These are phyloP conservation scores for Otatea glauca DNA, from an alignment of 176 grass and related monocot species.

Conservation along the genomic window DNA sequence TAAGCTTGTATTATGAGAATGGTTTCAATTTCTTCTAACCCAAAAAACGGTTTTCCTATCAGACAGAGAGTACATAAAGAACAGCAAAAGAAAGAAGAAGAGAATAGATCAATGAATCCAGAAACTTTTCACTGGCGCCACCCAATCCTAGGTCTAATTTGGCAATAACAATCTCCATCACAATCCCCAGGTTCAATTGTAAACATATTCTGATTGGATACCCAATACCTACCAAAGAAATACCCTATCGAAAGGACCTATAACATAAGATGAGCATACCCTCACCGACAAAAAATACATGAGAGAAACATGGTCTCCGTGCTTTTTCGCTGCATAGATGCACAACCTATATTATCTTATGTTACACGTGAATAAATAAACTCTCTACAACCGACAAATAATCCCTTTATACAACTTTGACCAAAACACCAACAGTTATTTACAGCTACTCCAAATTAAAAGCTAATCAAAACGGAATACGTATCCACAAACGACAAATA, in stretches of 20 bases:
- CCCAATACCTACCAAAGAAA: background rate
- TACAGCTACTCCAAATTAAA: background rate
- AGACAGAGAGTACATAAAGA: slow-evolving; percentile 5
- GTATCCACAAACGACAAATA: background rate
- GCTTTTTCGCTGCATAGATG: background rate
- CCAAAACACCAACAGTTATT: background rate
- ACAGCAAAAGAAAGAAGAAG: background rate
- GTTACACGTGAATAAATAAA: background rate
- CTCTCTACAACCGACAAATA: background rate
- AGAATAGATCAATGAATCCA: slow-evolving; percentile 17
- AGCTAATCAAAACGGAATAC: background rate
- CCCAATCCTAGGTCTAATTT: slow-evolving; percentile 1
- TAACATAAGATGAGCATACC: background rate
- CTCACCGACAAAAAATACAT: background rate
- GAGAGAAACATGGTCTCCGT: background rate
- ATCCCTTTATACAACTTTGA: background rate
- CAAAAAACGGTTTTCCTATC: background rate
- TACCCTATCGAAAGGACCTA: background rate
- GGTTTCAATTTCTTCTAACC: background rate
- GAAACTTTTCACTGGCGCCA: background rate
- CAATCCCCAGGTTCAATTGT: background rate
- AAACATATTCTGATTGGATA: background rate
- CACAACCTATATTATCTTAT: background rate
- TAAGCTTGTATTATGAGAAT: background rate
- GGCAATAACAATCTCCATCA: slow-evolving; percentile 16